These are phyloP conservation scores for Fraxinus excelsior DNA, from an alignment of 257 asterid species.

Conservation along the genomic window DNA sequence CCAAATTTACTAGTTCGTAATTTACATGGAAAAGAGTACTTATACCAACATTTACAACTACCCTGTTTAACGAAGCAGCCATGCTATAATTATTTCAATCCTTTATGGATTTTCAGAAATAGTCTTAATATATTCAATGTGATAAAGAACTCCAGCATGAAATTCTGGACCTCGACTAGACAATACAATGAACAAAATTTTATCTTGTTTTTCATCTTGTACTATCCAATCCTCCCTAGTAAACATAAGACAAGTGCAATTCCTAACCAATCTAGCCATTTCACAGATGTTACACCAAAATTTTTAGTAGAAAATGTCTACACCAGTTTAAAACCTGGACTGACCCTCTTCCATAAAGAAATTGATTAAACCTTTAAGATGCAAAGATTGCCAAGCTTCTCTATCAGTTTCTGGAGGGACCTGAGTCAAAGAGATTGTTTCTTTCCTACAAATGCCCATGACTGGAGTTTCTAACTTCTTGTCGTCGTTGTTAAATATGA, in stretches of 20 bases:
- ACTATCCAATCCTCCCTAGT: not conserved
- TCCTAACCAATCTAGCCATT: slow-evolving; percentile 11
- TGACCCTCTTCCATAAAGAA: slow-evolving; percentile 7
- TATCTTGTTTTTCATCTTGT: not conserved
- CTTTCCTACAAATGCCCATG: not conserved
- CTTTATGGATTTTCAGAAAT: slow-evolving; percentile 4
- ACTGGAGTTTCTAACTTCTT: not conserved
- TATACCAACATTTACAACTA: no score
- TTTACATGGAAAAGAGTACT: no score
- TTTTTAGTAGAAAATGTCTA: slow-evolving; percentile 18
- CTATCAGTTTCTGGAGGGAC: not conserved
- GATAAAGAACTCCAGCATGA: not conserved
- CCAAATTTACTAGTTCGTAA: no score
- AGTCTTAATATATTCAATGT: not conserved
- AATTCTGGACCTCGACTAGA: slow-evolving; percentile 5
- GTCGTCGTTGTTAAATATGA: not conserved
- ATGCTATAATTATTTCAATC: not conserved
- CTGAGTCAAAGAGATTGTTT: not conserved
- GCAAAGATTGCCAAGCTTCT: not conserved
- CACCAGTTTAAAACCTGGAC: slow-evolving; percentile 18
- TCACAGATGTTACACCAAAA: not conserved
- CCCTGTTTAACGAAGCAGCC: no score
- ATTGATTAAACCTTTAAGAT: not conserved
- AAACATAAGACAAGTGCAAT: not conserved
- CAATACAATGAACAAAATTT: not conserved